Evolutionary conservation across 768 basidiomycete species (phyloP), one percentile per base, ranked within the genome.

Genomic region (Pulveroboletus sp.): DNA sequence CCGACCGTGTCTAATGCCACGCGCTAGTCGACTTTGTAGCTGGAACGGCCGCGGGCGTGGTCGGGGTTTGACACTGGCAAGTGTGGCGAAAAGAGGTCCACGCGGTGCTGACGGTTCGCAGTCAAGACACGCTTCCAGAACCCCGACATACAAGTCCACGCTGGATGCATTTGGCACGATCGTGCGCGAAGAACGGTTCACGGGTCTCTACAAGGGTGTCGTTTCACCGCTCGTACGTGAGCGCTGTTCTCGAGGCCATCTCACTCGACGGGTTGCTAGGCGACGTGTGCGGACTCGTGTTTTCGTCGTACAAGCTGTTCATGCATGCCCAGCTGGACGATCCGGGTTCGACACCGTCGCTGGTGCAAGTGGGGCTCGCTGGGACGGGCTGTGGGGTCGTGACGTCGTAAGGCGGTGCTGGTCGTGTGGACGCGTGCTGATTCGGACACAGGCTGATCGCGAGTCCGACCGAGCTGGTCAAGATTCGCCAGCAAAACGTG

Each of bases 61-160:
- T n/a, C n/a, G n/a, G n/a, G n/a, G n/a, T 84, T 90, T 43, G 90
- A 91, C 61, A 90, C 85, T 20, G 76, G 78, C 75, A 51, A 51
- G 68, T 64, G 19, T 12, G 9, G 5, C 16, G 27, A n/a, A 12
- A 20, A 1, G 34, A 1, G 20, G 34, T 14, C 9, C 9, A 9
- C 33, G 8, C 38, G 38, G 19, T 21, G 27, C 38, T 31, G 2
- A 11, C 45, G 42, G 29, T 35, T 43, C 34, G 9, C 55, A 87
- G 89, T 91, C 54, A 92, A 92, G 72, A 87, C 90, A 14, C 79
- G 89, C 33, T 78, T 90, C 49, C 90, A 92, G 64, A 85, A 74
- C 57, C 84, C 85, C 0, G 64, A 80, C 69, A 58, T 91, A 92
- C 58, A 70, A 64, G 19, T 84, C 84, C 6, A 86, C 82, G 0